These are phyloP conservation scores for Xylaria grammica DNA, from an alignment of 495 filamentous ascomycete species.

Conservation along the genomic window DNA sequence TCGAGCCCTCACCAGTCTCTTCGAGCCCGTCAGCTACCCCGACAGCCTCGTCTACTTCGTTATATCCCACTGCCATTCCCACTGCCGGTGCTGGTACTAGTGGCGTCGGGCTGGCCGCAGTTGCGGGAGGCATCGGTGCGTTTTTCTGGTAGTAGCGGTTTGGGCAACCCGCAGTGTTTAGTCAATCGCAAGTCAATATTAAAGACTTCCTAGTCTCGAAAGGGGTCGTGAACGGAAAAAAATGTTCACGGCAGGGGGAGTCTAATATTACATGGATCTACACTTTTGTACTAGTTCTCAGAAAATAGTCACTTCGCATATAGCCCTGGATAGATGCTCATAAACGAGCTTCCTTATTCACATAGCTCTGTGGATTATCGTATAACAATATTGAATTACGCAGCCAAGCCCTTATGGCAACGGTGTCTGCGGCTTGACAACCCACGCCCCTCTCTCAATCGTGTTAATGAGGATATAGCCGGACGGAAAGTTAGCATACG, in stretches of 20 bases:
- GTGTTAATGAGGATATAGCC: slow-evolving; percentile 61
- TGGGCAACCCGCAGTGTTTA: no score
- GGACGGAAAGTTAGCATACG: slow-evolving; percentile 56
- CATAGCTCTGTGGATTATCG: no score
- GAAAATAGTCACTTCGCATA: no score
- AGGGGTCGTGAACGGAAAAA: no score
- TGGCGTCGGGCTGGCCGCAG: slow-evolving; percentile 29
- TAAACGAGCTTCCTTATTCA: no score
- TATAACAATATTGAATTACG: background rate
- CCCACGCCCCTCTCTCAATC: slow-evolving; percentile 59
- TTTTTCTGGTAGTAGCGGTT: slow-evolving; percentile 25
- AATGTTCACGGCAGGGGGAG: no score
- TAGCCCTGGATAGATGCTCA: no score
- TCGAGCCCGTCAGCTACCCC: slow-evolving; percentile 6
- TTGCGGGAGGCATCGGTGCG: slow-evolving; percentile 31
- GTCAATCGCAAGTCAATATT: no score
- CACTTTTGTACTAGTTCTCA: no score
- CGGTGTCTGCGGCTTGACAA: slow-evolving; percentile 40
- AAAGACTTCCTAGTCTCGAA: no score
- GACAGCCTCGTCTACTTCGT: background rate
- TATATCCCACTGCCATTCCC: slow-evolving; percentile 13
- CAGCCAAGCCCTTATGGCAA: background rate
- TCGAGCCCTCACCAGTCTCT: slow-evolving; percentile 20
- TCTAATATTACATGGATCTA: no score
- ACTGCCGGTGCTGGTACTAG: slow-evolving; percentile 16